These are phyloP conservation scores for Oryza punctata DNA, from an alignment of 176 grass and related monocot species.

Conservation along the genomic window DNA sequence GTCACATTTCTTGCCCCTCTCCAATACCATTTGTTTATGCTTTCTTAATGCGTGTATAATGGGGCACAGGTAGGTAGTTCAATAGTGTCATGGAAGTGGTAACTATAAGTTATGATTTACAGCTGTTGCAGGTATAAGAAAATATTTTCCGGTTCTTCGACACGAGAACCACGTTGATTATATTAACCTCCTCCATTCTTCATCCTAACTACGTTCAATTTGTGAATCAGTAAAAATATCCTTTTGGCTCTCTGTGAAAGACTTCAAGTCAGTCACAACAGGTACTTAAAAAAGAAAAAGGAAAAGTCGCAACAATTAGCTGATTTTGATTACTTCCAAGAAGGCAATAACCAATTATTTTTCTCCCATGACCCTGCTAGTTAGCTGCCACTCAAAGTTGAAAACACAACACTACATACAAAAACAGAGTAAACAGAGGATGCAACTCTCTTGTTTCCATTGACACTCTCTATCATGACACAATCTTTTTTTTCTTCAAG, in stretches of 20 bases:
- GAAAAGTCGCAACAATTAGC: too few species aligned
- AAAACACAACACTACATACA: neutral
- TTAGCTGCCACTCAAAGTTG: neutral
- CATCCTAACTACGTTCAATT: neutral
- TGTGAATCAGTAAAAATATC: neutral
- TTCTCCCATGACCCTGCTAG: neutral
- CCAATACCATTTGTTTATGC: neutral
- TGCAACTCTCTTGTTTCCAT: neutral
- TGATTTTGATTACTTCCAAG: too few species aligned
- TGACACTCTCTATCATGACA: too few species aligned
- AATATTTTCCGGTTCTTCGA: neutral
- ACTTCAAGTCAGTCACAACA: neutral
- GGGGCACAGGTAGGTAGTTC: constrained; percentile 4
- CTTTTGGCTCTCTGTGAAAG: neutral
- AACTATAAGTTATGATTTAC: constrained; percentile 8
- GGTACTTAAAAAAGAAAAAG: too few species aligned
- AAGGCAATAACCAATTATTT: too few species aligned
- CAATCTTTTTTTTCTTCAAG: too few species aligned
- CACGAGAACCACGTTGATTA: neutral
- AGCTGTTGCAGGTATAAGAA: neutral
- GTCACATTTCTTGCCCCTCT: constrained; percentile 36
- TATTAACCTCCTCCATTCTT: neutral
- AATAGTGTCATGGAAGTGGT: neutral
- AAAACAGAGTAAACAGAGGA: neutral
- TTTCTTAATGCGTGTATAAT: neutral